Conservation (phyloP, 768 basidiomycete genomes). For the Cyclocybe cylindracea region DNA sequence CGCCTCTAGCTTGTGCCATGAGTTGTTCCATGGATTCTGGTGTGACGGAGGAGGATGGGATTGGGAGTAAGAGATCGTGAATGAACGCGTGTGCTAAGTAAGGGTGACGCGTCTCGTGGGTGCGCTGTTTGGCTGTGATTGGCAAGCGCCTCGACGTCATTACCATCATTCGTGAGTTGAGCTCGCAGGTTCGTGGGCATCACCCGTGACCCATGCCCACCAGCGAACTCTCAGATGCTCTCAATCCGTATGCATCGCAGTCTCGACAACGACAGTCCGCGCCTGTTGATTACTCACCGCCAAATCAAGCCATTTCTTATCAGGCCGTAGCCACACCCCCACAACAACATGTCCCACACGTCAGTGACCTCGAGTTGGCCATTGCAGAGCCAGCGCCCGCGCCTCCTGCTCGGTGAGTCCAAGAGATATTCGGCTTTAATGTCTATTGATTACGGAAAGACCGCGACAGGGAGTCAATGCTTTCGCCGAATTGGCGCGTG, state of each 20-base stretch:
- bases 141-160: constrained; percentile 16
- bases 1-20: constrained; percentile 50
- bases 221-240: constrained; percentile 78
- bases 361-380: constrained; percentile 67
- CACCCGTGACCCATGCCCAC: constrained; percentile 17
- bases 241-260: constrained; percentile 66
- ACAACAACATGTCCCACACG: constrained; percentile 51
- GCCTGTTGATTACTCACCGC: constrained; percentile 8
- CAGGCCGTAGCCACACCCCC: constrained; percentile 29
- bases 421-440: not conserved
- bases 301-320: constrained; percentile 7
- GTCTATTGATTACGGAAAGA: constrained; percentile 4
- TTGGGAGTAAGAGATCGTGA: constrained; percentile 10
- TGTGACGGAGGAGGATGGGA: constrained; percentile 10
- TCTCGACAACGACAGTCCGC: constrained; percentile 28
- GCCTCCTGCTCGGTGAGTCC: constrained; percentile 39
- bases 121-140: constrained; percentile 32
- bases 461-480: constrained; percentile 14
- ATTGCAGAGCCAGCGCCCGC: constrained; percentile 50
- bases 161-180: not conserved
- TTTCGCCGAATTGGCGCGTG: constrained; percentile 61
- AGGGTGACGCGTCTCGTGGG: constrained; percentile 47
- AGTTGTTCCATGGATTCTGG: constrained; percentile 47
- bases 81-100: constrained; percentile 9
- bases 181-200: constrained; percentile 1